Base-by-base conservation (phyloP, 108 stramenopile species). In the Nitzschia palea region DNA sequence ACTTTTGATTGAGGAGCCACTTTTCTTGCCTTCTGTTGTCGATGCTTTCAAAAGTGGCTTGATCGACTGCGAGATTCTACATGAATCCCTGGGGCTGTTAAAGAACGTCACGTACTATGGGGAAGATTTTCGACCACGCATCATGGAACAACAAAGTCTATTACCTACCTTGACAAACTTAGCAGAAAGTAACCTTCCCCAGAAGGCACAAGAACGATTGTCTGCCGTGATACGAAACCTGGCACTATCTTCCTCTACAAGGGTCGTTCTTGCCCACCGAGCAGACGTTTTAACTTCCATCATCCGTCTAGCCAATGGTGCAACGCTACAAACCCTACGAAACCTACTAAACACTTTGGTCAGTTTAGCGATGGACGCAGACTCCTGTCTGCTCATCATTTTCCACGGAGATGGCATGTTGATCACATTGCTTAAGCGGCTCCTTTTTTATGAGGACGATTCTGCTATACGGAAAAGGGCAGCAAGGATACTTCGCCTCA, bases 161-260 rank as follows among this genome's bases (percentile, higher is more conserved):
- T n/a, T 81, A 1, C 9, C 44, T 1, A 29, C 55, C 0, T 34
- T 74, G 62, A 67, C 78, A 4, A 54, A 52, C 2, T 37, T 74
- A 2, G 44, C 64, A 15, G 44, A 59, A 15, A 36, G 23, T 25
- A 48, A 48, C 29, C 12, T 44, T 10, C 2, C 15, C 37, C 42
- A 56, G 22, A 80, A 71, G 51, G 47, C 44, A 15, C 30, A 35
- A 1, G 80, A 85, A 31, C 52, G 71, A 1, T 26, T 81, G 17
- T 81, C 84, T 9, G 77, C 80, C 2, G 74, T 79, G 17, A 72
- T 76, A 42, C 77, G 84, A 28, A 85, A 85, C 37, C 40, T 85
- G 9, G 63, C 80, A 8, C 32, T 81, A 9, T 54, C 73, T 4
- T 37, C 63, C 1, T 40, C 75, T 1, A 54, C 55, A n/a, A 47